These are phyloP conservation scores for Lactarius hengduanensis DNA, from an alignment of 768 basidiomycete genomes.

Conservation along the genomic window DNA sequence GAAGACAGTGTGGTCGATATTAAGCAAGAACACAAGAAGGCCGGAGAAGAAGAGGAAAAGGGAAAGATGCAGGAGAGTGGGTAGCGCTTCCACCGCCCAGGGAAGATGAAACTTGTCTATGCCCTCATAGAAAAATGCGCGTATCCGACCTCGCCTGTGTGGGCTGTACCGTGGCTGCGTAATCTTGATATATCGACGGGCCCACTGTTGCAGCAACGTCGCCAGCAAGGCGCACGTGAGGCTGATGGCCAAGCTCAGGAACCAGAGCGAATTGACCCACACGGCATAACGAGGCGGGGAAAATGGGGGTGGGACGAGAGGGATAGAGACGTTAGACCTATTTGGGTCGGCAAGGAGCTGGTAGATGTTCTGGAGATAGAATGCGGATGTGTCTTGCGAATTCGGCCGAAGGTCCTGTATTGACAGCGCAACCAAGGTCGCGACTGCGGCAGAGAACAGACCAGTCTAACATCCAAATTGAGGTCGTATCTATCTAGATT, in stretches of 20 bases:
- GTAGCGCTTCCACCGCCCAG: neutral
- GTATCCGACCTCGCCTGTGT: constrained; percentile 2
- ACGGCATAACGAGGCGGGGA: neutral
- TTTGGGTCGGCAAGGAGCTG: neutral
- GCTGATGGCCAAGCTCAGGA: constrained; percentile 4
- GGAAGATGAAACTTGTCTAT: neutral
- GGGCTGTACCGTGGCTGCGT: neutral
- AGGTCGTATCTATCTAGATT: neutral
- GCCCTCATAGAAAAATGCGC: constrained; percentile 3
- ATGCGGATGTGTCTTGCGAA: neutral
- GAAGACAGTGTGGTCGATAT: constrained; percentile 1
- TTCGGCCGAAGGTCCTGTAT: neutral
- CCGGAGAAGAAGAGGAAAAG: constrained; percentile 5
- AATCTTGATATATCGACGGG: neutral
- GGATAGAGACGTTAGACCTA: neutral
- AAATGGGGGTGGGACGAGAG: neutral
- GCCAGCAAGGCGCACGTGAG: constrained; percentile 4
- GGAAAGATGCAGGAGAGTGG: neutral
- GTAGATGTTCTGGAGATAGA: no score
- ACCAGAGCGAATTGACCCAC: constrained; percentile 5
- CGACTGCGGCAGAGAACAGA: constrained; percentile 11
- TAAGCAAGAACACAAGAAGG: neutral
- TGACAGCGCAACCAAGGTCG: neutral
- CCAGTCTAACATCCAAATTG: neutral
- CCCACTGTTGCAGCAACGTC: neutral